These are phyloP conservation scores for Ceratocystiopsis sp. DNA, from an alignment of 2,329 filamentous ascomycete genomes.

Conservation along the genomic window DNA sequence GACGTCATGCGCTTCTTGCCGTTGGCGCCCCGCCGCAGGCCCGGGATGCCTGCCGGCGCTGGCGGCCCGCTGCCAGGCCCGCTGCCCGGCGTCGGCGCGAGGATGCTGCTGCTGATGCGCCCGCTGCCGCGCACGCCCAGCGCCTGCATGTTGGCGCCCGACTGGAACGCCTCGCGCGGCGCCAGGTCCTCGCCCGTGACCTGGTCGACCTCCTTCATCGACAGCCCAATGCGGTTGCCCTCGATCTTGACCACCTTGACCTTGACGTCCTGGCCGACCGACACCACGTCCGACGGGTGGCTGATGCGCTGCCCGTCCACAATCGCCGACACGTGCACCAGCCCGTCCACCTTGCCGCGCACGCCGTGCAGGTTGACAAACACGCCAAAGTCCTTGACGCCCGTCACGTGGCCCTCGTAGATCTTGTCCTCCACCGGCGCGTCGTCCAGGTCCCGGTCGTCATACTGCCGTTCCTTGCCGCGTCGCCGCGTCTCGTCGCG, in stretches of 20 bases:
- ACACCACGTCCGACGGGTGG: slow-evolving; percentile 76
- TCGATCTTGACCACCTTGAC: slow-evolving; percentile 87
- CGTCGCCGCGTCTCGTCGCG: slow-evolving; percentile 5
- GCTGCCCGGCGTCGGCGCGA: slow-evolving; percentile 35
- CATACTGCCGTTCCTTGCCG: slow-evolving; percentile 28
- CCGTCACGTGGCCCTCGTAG: slow-evolving; percentile 79
- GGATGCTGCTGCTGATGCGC: slow-evolving; percentile 17
- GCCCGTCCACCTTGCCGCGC: slow-evolving; percentile 72
- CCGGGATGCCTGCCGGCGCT: slow-evolving; percentile 20
- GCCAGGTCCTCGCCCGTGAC: slow-evolving; percentile 67
- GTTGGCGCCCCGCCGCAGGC: slow-evolving; percentile 14
- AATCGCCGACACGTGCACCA: slow-evolving; percentile 88
- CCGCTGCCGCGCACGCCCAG: slow-evolving; percentile 49
- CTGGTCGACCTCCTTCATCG: slow-evolving; percentile 97
- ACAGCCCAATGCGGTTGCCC: slow-evolving; percentile 64
- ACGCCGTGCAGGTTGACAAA: slow-evolving; percentile 89
- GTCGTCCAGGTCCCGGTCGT: slow-evolving; percentile 49
- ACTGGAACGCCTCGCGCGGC: slow-evolving; percentile 61
- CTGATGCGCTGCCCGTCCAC: slow-evolving; percentile 72
- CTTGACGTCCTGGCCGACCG: slow-evolving; percentile 67
- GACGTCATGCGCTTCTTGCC: slow-evolving; percentile 90
- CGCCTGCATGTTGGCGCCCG: slow-evolving; percentile 77
- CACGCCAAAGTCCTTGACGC: slow-evolving; percentile 86
- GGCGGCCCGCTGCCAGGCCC: slow-evolving; percentile 35
- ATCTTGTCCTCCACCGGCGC: slow-evolving; percentile 67